Percentiles rank a stretch among this genome's conserved stretches.
phyloP scores from a whole-genome alignment of 441 rosid genomes.

The Corymbia citriodora region DNA sequence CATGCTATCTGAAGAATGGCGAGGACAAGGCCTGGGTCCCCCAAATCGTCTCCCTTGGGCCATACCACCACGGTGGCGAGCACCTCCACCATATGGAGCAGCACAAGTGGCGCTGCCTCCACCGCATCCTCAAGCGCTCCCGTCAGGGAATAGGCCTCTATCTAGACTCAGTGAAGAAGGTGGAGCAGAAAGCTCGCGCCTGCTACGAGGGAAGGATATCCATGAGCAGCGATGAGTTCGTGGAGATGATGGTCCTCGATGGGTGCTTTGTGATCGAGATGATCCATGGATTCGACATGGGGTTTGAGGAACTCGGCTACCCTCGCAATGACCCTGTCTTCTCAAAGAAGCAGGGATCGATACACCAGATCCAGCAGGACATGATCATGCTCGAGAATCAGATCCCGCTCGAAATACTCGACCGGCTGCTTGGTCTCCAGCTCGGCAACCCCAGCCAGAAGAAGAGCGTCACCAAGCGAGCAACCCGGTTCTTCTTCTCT shows the following conservation, averaged over 20 bases:
- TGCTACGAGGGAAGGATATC: not conserved
- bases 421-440: not conserved
- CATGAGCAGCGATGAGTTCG: not conserved
- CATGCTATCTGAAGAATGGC: not conserved
- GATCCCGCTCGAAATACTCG: not conserved
- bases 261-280: not conserved
- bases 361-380: not conserved
- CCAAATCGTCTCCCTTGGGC: not conserved
- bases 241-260: not conserved
- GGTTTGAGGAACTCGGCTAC: not conserved
- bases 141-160: fast-evolving
- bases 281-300: not conserved
- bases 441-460: not conserved
- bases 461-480: not conserved
- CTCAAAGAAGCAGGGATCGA: not conserved
- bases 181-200: not conserved
- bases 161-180: not conserved
- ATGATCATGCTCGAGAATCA: not conserved
- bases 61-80: too few species aligned
- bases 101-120: not conserved
- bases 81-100: not conserved
- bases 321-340: not conserved
- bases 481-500: not conserved
- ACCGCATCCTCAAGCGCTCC: not conserved
- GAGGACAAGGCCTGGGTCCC: not conserved